Conservation (phyloP, 345 rosid species). For the Pistacia vera region DNA sequence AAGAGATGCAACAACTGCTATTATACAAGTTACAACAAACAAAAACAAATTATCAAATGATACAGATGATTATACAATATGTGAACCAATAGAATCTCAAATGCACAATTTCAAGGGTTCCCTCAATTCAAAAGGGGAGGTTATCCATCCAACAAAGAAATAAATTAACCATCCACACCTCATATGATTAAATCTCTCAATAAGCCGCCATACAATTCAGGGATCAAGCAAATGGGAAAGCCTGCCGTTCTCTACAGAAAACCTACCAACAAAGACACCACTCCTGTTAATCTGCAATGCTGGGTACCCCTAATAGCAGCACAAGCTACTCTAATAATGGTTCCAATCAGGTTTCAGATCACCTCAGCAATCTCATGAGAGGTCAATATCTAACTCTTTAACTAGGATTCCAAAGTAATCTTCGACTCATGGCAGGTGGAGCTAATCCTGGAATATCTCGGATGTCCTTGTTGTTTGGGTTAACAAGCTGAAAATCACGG, state of each 20-base stretch:
- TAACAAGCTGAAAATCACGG: conserved; percentile 56
- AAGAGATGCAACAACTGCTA: no score
- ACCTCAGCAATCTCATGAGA: conserved; percentile 6
- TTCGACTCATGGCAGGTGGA: conserved; percentile 81
- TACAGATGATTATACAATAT: conserved; percentile 16
- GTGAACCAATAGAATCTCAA: conserved; percentile 12
- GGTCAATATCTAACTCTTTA: conserved; percentile 13
- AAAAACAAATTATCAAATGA: conserved; percentile 1
- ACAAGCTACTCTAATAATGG: conserved; percentile 4
- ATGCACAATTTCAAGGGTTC: conserved; percentile 1
- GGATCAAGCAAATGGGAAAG: background rate
- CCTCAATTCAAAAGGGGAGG: background rate
- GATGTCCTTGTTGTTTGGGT: conserved; percentile 90
- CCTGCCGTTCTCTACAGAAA: conserved; percentile 6
- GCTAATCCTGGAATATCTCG: conserved; percentile 90
- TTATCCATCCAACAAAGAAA: background rate
- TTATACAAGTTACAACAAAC: background rate
- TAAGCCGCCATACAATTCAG: background rate
- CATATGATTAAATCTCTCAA: conserved; percentile 3
- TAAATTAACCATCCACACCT: background rate
- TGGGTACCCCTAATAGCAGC: background rate
- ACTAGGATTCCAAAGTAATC: conserved; percentile 66
- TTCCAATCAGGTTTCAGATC: conserved; percentile 4
- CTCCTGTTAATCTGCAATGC: conserved; percentile 2
- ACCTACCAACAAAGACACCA: background rate